phyloP scores from a whole-genome alignment of 805 yeast genomes.

The Saturnispora ahearnii region DNA sequence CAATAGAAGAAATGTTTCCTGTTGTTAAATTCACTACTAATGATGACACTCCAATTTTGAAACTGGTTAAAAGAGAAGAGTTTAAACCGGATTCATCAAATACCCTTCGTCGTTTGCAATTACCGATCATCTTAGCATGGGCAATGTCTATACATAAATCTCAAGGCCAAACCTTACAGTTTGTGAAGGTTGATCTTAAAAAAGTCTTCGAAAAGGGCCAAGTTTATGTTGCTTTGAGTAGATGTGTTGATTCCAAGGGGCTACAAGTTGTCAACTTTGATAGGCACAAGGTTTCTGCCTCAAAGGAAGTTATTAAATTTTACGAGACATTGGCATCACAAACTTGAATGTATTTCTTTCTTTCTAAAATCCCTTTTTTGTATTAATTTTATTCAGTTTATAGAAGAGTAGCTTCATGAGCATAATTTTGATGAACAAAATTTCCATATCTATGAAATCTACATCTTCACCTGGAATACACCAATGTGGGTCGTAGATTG shows the following conservation, averaged over 20 bases:
- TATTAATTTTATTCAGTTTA: not conserved
- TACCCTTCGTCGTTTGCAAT: conserved; percentile 39
- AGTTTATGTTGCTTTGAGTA: conserved; percentile 71
- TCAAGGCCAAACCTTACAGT: conserved; percentile 72
- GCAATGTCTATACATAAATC: conserved; percentile 79
- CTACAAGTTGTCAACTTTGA: conserved; percentile 61
- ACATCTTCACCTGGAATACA: not conserved
- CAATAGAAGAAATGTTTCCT: conserved; percentile 30
- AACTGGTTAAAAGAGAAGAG: conserved; percentile 28
- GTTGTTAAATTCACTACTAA: conserved; percentile 36
- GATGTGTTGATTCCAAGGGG: conserved; percentile 62
- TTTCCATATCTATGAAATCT: not conserved
- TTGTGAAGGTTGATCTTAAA: conserved; percentile 60
- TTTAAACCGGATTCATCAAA: conserved; percentile 25
- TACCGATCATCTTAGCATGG: conserved; percentile 72
- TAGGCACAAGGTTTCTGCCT: conserved; percentile 47
- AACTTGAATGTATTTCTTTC: not conserved
- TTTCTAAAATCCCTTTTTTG: not conserved
- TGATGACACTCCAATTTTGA: conserved; percentile 23
- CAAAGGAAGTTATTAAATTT: conserved; percentile 51
- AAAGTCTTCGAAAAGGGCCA: conserved; percentile 74
- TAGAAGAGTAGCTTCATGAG: conserved; percentile 2
- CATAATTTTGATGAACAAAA: not conserved
- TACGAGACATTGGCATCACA: conserved; percentile 32
- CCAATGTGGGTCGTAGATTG: conserved; percentile 7